These are phyloP conservation scores for Cryphonectria nitschkei DNA, from an alignment of 2,329 filamentous ascomycete genomes.

Conservation along the genomic window DNA sequence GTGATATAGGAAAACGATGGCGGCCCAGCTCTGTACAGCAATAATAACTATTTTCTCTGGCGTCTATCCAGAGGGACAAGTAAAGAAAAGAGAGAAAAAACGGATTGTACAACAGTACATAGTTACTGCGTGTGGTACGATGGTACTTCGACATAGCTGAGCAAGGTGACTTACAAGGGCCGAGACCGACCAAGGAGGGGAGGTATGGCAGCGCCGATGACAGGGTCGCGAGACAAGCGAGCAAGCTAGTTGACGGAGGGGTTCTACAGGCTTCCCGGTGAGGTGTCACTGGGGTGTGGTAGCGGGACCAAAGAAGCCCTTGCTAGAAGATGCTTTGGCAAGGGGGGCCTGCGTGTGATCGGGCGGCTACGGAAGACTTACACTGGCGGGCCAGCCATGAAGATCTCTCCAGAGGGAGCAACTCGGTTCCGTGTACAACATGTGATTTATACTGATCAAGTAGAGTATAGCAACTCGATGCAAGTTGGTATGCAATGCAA, in stretches of 20 bases:
- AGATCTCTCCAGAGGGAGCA: conserved; percentile 1
- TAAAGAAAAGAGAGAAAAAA: not conserved
- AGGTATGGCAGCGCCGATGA: conserved; percentile 1
- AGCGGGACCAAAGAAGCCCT: conserved; percentile 6
- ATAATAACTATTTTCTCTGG: not conserved
- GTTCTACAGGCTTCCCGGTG: not conserved
- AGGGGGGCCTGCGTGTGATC: conserved; percentile 4
- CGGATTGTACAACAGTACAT: not conserved
- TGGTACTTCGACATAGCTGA: not conserved
- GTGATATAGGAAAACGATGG: conserved; percentile 13
- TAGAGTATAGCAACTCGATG: not conserved
- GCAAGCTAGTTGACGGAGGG: conserved; percentile 16
- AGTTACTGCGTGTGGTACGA: not conserved
- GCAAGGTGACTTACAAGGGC: conserved; percentile 11
- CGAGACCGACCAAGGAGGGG: conserved; percentile 18
- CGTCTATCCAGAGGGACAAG: not conserved
- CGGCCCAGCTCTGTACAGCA: not conserved
- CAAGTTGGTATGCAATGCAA: not conserved
- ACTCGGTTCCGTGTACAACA: not conserved
- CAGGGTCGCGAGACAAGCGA: not conserved
- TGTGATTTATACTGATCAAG: not conserved
- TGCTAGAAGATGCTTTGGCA: conserved; percentile 9
- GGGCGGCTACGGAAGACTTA: conserved; percentile 23
- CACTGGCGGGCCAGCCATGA: conserved; percentile 12
- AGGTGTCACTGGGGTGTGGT: not conserved